Percentiles rank a stretch among this genome's conserved stretches.
Conservation (phyloP, 805 yeast species). For the Zygotorulaspora chibaensis region DNA sequence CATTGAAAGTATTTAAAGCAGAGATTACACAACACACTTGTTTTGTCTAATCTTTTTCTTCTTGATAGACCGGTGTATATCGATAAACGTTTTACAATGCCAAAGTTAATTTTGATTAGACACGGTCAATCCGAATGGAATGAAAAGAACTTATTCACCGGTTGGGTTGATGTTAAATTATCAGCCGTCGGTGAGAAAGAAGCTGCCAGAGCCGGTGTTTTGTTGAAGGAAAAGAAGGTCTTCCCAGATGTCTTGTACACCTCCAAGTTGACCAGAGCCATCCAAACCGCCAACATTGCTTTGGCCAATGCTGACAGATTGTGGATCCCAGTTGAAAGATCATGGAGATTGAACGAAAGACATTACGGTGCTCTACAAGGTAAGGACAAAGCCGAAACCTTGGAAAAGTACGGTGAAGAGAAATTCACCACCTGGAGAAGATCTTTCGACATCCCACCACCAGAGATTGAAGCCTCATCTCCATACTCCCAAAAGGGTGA, state of each 20-base stretch:
- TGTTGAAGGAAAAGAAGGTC: conserved; percentile 80
- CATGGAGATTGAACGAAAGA: conserved; percentile 98
- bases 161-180: conserved; percentile 94
- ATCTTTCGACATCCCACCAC: conserved; percentile 95
- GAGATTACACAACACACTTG: background rate
- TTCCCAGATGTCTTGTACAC: conserved; percentile 88
- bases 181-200: conserved; percentile 82
- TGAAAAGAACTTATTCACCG: conserved; percentile 96
- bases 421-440: conserved; percentile 97
- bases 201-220: conserved; percentile 90
- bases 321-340: conserved; percentile 87
- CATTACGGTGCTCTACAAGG: conserved; percentile 99
- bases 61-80: background rate
- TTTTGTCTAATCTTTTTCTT: background rate
- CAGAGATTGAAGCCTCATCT: conserved; percentile 70
- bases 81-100: conserved; percentile 31
- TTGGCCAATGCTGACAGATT: conserved; percentile 82
- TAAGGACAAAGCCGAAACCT: conserved; percentile 92
- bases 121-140: conserved; percentile 99
- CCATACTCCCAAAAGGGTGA: conserved; percentile 84
- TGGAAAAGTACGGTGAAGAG: conserved; percentile 82
- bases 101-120: conserved; percentile 85
- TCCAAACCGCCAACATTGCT: conserved; percentile 95
- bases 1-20: background rate
- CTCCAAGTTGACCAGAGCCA: conserved; percentile 88